phyloP scores from a whole-genome alignment of 176 grass and related monocot genomes.

The Cenchrus americanus region DNA sequence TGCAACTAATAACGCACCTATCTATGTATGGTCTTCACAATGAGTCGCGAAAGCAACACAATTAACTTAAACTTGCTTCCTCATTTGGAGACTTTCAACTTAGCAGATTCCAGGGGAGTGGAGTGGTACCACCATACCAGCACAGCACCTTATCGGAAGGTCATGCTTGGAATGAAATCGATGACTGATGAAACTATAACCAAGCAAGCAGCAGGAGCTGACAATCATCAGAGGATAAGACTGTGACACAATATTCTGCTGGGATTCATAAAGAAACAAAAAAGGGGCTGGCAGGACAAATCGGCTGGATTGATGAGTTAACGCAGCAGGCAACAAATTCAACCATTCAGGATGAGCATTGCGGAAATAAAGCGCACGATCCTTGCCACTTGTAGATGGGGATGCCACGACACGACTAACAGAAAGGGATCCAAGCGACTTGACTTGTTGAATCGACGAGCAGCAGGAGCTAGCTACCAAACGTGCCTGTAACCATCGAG shows the following conservation, averaged over 20 bases:
- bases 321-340: not conserved
- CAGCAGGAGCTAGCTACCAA: not conserved
- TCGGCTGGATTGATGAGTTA: too few relatives aligned
- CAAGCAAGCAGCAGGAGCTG: slow-evolving; percentile 11
- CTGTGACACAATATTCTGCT: not conserved
- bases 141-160: not conserved
- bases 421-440: too few relatives aligned
- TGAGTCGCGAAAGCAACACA: not conserved
- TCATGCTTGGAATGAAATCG: not conserved
- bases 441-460: not conserved
- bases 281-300: not conserved
- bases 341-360: not conserved
- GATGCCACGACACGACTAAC: not conserved
- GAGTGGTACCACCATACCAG: not conserved
- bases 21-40: not conserved
- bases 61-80: slow-evolving; percentile 18
- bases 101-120: not conserved
- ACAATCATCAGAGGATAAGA: slow-evolving; percentile 15
- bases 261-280: not conserved
- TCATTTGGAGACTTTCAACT: slow-evolving; percentile 5
- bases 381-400: slow-evolving; percentile 18
- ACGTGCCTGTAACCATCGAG: not conserved
- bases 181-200: slow-evolving; percentile 12
- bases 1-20: not conserved
- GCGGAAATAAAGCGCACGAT: not conserved